phyloP scores from a whole-genome alignment of 768 basidiomycete species.

The Mycena metata region DNA sequence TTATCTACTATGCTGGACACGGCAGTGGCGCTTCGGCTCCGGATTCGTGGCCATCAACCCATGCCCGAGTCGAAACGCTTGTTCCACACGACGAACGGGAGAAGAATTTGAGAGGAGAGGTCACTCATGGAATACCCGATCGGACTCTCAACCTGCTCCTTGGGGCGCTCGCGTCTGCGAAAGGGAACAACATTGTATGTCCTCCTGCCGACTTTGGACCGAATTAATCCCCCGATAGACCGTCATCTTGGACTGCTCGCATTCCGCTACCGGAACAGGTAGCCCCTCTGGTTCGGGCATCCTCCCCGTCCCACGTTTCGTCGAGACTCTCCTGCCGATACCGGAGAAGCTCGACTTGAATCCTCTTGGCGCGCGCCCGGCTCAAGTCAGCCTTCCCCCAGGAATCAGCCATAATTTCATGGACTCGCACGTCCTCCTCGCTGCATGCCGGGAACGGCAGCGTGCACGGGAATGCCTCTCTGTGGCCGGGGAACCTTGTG shows the following conservation, averaged over 20 bases:
- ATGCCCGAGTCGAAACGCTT: constrained; percentile 28
- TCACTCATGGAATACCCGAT: constrained; percentile 34
- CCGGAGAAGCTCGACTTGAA: constrained; percentile 24
- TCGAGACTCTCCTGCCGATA: constrained; percentile 23
- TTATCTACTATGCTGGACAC: constrained; percentile 34
- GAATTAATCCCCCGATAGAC: constrained; percentile 17
- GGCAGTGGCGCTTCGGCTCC: constrained; percentile 28
- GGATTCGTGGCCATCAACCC: constrained; percentile 17
- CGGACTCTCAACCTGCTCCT: constrained; percentile 30
- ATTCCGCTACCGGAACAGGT: constrained; percentile 18
- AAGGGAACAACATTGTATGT: constrained; percentile 36
- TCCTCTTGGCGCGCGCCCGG: neutral
- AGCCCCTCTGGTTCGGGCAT: neutral
- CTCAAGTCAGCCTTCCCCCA: constrained; percentile 12
- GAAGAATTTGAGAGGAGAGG: neutral
- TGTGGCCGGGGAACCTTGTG: constrained; percentile 21
- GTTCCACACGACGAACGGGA: constrained; percentile 29
- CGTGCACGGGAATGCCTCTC: constrained; percentile 34
- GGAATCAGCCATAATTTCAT: constrained; percentile 27
- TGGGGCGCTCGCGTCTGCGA: constrained; percentile 26
- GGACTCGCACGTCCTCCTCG: constrained; percentile 37
- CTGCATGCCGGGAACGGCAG: constrained; percentile 35
- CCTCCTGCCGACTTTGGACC: neutral
- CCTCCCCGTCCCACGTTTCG: constrained; percentile 18
- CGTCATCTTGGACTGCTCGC: constrained; percentile 35